Evolutionary conservation across 306 rosid genomes (phyloP).

Genomic region (Pachyrhizus erosus): DNA sequence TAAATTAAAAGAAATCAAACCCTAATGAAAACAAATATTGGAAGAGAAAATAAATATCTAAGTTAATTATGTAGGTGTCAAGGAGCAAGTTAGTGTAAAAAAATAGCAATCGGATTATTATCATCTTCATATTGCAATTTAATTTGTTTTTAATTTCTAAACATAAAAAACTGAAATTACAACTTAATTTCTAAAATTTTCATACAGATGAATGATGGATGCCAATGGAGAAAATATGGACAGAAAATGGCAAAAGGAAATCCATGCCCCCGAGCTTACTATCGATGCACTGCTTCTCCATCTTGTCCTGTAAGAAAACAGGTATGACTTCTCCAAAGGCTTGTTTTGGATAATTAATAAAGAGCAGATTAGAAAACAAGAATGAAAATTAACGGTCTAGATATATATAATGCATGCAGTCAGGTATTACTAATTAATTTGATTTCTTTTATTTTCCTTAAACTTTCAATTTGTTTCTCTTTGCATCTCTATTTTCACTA

Average conservation of each 20-base stretch:
- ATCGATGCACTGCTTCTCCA: slow-evolving; percentile 72
- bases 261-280: slow-evolving; percentile 85
- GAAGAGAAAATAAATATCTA: background rate
- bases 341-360: background rate
- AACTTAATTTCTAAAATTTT: background rate
- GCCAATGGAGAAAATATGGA: slow-evolving; percentile 94
- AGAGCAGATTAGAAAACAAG: background rate
- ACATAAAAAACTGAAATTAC: background rate
- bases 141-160: background rate
- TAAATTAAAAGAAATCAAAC: background rate
- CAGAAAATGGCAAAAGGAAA: slow-evolving; percentile 88
- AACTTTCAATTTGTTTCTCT: background rate
- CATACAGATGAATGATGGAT: slow-evolving; percentile 76
- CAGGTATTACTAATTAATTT: background rate
- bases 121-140: background rate
- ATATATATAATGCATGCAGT: background rate
- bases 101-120: background rate
- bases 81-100: background rate
- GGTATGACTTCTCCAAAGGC: slow-evolving; percentile 37
- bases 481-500: background rate
- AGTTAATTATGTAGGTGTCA: background rate
- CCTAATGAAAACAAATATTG: background rate
- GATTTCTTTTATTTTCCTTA: background rate
- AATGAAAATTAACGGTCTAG: background rate
- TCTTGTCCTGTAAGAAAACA: slow-evolving; percentile 86